These are phyloP conservation scores for Basipetospora sp. DNA, from an alignment of 2,329 filamentous ascomycete species.

Conservation along the genomic window DNA sequence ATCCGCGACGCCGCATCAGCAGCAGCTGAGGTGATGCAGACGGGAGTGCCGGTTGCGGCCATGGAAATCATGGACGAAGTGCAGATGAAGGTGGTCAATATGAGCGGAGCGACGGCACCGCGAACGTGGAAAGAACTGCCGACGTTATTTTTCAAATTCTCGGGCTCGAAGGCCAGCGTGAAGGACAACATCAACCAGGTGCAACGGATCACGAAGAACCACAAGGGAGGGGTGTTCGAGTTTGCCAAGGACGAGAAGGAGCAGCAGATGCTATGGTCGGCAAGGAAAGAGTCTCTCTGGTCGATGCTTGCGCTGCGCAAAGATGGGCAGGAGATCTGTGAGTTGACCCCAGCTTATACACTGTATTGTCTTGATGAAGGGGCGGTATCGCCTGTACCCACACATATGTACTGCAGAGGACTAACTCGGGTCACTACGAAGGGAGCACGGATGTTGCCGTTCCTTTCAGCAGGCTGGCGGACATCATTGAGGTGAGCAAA, in stretches of 20 bases:
- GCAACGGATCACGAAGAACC: conserved; percentile 47
- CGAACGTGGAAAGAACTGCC: conserved; percentile 60
- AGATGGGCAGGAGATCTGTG: conserved; percentile 54
- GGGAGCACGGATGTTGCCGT: conserved; percentile 76
- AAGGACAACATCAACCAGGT: conserved; percentile 61
- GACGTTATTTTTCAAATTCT: conserved; percentile 75
- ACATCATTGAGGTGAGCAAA: conserved; percentile 71
- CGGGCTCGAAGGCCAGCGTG: conserved; percentile 64
- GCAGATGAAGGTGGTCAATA: conserved; percentile 71
- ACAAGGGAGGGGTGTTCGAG: conserved; percentile 55
- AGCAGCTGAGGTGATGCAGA: conserved; percentile 60
- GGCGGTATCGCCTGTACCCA: neutral
- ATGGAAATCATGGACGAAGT: conserved; percentile 85
- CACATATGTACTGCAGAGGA: no score
- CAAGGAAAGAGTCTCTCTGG: conserved; percentile 73
- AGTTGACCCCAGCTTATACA: no score
- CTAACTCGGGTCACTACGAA: no score
- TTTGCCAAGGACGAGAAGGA: conserved; percentile 60
- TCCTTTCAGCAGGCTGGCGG: conserved; percentile 58
- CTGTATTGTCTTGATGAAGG: neutral
- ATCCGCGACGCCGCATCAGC: conserved; percentile 64
- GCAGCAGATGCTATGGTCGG: conserved; percentile 64
- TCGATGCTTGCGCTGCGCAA: conserved; percentile 58
- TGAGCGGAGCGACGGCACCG: conserved; percentile 53
- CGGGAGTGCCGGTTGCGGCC: conserved; percentile 57